Percentiles rank a stretch among this genome's conserved stretches.
Conservation (phyloP, 768 basidiomycete species). For the Lentinula sp. region DNA sequence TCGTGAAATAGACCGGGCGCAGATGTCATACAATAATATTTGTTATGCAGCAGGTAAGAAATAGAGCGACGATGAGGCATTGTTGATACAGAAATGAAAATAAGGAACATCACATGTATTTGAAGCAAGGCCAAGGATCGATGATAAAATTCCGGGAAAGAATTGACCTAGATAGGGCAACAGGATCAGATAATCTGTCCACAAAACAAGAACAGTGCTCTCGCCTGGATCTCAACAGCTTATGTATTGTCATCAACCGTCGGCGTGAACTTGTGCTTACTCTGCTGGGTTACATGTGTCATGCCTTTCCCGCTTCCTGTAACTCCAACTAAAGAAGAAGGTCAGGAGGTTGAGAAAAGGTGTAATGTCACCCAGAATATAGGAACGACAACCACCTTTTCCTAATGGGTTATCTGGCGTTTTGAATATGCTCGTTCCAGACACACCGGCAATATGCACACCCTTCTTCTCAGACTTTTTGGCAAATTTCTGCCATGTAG, state of each 20-base stretch:
- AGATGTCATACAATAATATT: background rate
- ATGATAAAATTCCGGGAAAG: background rate
- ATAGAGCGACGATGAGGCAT: slow-evolving; percentile 22
- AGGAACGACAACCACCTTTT: slow-evolving; percentile 49
- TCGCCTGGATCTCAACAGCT: background rate
- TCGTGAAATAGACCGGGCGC: background rate
- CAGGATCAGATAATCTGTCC: background rate
- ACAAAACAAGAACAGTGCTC: background rate
- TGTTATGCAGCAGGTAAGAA: background rate
- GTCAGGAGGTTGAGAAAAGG: slow-evolving; percentile 10
- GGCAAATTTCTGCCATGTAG: slow-evolving; percentile 90
- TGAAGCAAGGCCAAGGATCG: slow-evolving; percentile 2
- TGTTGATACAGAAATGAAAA: slow-evolving; percentile 16
- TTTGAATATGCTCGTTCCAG: slow-evolving; percentile 91
- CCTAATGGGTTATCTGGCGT: slow-evolving; percentile 90
- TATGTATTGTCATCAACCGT: slow-evolving; percentile 37
- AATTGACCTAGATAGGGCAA: background rate
- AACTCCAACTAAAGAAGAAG: slow-evolving; percentile 62
- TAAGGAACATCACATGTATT: slow-evolving; percentile 27
- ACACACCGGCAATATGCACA: slow-evolving; percentile 80
- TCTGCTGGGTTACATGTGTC: slow-evolving; percentile 63
- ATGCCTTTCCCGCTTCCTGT: slow-evolving; percentile 87
- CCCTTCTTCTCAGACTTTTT: slow-evolving; percentile 95
- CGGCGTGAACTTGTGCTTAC: slow-evolving; percentile 70
- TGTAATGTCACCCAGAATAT: slow-evolving; percentile 3